Conservation (phyloP, 805 yeast genomes). For the Metschnikowia proteae region DNA sequence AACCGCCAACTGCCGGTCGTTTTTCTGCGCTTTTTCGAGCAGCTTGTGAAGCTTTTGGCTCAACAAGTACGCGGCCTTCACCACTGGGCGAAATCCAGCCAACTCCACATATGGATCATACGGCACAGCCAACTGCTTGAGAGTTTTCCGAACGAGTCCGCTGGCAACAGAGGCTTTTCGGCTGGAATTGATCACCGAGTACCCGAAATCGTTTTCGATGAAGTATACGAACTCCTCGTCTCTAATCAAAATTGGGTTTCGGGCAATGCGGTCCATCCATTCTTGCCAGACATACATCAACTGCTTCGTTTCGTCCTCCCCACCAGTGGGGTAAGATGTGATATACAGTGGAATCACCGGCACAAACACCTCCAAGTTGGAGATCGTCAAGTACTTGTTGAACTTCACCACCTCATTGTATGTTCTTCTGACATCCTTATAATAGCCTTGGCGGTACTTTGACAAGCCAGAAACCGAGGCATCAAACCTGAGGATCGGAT, state of each 20-base stretch:
- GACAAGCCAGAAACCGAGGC: slow-evolving; percentile 54
- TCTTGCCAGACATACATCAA: slow-evolving; percentile 61
- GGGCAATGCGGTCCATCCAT: slow-evolving; percentile 77
- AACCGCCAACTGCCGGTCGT: slow-evolving; percentile 49
- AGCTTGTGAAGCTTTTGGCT: slow-evolving; percentile 51
- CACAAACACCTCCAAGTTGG: slow-evolving; percentile 88
- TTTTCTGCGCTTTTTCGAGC: slow-evolving; percentile 53
- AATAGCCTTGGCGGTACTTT: slow-evolving; percentile 64
- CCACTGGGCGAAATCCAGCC: slow-evolving; percentile 81
- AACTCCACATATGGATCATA: slow-evolving; percentile 80
- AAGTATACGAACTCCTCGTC: slow-evolving; percentile 88
- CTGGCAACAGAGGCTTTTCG: slow-evolving; percentile 64
- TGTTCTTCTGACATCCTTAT: slow-evolving; percentile 75
- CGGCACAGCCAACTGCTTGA: slow-evolving; percentile 90
- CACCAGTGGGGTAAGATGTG: slow-evolving; percentile 78
- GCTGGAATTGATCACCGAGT: slow-evolving; percentile 57
- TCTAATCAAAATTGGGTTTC: slow-evolving; percentile 74
- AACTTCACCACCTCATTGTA: slow-evolving; percentile 72
- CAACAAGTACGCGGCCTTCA: slow-evolving; percentile 66
- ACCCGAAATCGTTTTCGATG: slow-evolving; percentile 70
- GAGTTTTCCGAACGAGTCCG: slow-evolving; percentile 81
- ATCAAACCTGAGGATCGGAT: slow-evolving; percentile 77
- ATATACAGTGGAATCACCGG: slow-evolving; percentile 78
- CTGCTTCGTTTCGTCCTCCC: slow-evolving; percentile 70
- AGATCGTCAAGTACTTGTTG: slow-evolving; percentile 71